These are phyloP conservation scores for Ophiostoma ulmi DNA, from an alignment of 2,329 filamentous ascomycete species.

Conservation along the genomic window DNA sequence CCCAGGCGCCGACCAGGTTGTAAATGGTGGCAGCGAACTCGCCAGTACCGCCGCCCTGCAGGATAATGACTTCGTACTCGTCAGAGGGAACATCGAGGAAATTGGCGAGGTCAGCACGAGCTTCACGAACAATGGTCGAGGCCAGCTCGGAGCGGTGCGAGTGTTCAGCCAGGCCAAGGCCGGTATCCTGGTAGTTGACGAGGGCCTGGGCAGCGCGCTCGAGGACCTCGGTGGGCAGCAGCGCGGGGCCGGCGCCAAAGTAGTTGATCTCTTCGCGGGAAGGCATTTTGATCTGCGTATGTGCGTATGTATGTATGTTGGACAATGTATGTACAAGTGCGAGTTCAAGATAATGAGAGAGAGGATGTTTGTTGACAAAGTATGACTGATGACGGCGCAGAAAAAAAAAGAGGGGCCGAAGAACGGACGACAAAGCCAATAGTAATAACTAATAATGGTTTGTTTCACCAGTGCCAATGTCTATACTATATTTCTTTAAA, in stretches of 20 bases:
- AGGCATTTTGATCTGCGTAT: conserved; percentile 24
- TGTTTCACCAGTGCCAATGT: neutral
- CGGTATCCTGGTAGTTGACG: conserved; percentile 73
- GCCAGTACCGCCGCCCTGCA: conserved; percentile 80
- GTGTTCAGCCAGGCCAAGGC: conserved; percentile 83
- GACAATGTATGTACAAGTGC: neutral
- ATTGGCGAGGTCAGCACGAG: conserved; percentile 66
- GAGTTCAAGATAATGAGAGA: neutral
- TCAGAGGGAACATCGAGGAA: conserved; percentile 69
- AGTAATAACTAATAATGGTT: neutral
- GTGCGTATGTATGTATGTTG: neutral
- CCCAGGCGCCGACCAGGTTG: conserved; percentile 80
- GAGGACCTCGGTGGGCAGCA: conserved; percentile 74
- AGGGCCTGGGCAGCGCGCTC: conserved; percentile 71
- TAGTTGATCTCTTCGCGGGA: conserved; percentile 28
- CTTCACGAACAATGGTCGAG: conserved; percentile 68
- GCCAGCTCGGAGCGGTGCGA: conserved; percentile 81
- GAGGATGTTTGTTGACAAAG: neutral
- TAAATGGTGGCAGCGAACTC: conserved; percentile 80
- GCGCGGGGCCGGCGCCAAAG: conserved; percentile 87
- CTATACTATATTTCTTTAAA: neutral
- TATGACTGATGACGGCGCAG: conserved; percentile 13
- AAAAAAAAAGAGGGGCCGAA: conserved; percentile 16
- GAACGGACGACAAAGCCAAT: neutral
- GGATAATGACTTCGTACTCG: conserved; percentile 82